Base-by-base conservation (phyloP, 129 eudicot genomes). In the Solidago caesia region DNA sequence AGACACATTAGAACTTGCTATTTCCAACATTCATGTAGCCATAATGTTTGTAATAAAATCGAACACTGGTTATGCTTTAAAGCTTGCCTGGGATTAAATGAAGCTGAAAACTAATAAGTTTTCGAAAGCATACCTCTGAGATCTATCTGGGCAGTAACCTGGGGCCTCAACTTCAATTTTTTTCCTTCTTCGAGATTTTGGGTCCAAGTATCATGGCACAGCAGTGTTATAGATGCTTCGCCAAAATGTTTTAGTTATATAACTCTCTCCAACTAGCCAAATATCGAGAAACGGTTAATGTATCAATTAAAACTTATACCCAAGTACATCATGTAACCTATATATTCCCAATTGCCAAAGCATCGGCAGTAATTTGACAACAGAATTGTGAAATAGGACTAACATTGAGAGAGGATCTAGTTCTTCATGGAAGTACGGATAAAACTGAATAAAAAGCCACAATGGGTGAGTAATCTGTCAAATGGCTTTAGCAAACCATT, bases 401-500 rank as follows among this genome's bases (percentile, higher is more conserved):
- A 29, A 71, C 6, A 56, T 8, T 41, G 42, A 4, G 12, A 41
- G 66, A 57, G 48, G 59, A 55, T 67, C 74, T 64, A 68, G 29
- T 75, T 56, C 12, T 9, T 55, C 21, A 55, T 48, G 46, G 26
- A 21, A 47, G 61, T 70, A 70, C 65, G 62, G 6, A 12, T 13
- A 70, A 70, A 21, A 41, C 45, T 62, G 41, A 53, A 52, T 71
- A 53, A 79, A 71, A 43, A 10, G 16, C 72, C 52, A 45, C 53
- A 10, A 63, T 8, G 45, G 75, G 42, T 10, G 25, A 1, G 4
- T 29, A 61, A 70, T 52, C 42, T 4, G 69, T 91, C 81, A 92
- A 44, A 90, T 82, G 74, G 92, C 96, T 76, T 72, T 83, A 66
- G 82, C 88, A 42, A 91, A 70, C 98, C 98, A 94, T 74, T 74